Evolutionary conservation across 805 yeast genomes (phyloP), one percentile per base, ranked within the genome.

Genomic region (Barnettozyma vustinii): DNA sequence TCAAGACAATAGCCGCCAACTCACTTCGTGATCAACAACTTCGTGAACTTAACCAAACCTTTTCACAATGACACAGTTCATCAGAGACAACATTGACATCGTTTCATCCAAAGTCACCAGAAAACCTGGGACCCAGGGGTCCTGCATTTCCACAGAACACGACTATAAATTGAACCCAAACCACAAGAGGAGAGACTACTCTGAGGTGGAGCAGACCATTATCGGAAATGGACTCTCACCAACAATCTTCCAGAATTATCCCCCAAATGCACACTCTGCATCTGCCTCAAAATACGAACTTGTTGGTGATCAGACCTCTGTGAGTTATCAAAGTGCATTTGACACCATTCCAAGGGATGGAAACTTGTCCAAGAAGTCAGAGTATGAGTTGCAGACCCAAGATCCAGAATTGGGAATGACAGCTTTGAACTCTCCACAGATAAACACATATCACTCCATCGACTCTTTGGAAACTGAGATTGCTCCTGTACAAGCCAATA

Each of bases 1-100:
- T 15, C 6, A 26, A 8, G 30, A 9, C 25, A n/a, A 12, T 39
- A 20, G 42, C 25, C n/a, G 27, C n/a, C 32, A 16, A 23, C 30
- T 15, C 19, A 40, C 13, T 23, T 16, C 8, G 26, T 3, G 9
- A 3, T 16, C 42, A 9, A 12, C 26, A 21, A 9, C 19, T 26
- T 8, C n/a, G 25, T 9, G 18, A 12, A 4, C 10, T 26, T 30
- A 10, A 26, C 20, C 6, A 10, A 15, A 21, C 5, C 19, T 3
- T 6, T 42, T 13, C 15, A 13, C 13, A 3, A 56, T 58, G 62
- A 33, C 59, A 2, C 59, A 58, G 45, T 56, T 56, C 44, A 50
- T 58, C 16, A 52, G 55, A 41, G 51, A 44, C 25, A 53, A 55
- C 39, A 51, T 56, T 40, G 55, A 56, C 30, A 49, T 49, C 26